Percentiles rank a stretch among this genome's conserved stretches.
phyloP scores from a whole-genome alignment of 352 stramenopile genomes.

The Globisporangium alternatum region DNA sequence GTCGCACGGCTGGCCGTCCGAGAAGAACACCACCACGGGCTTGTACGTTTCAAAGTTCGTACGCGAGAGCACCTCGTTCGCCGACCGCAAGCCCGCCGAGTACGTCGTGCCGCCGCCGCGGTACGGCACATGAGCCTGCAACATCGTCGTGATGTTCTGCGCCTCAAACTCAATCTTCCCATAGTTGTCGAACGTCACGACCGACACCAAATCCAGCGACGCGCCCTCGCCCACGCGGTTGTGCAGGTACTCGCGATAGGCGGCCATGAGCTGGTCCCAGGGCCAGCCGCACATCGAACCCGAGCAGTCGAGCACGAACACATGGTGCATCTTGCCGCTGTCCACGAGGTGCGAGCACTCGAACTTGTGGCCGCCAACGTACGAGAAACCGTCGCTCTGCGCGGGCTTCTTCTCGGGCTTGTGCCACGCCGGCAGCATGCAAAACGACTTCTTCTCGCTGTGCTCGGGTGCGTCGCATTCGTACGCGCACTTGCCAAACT shows the following conservation, averaged over 20 bases:
- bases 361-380: constrained; percentile 70
- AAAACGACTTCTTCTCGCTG: constrained; percentile 51
- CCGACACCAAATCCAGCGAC: constrained; percentile 61
- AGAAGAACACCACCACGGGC: constrained; percentile 78
- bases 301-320: constrained; percentile 81
- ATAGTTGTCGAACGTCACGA: constrained; percentile 61
- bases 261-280: constrained; percentile 56
- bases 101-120: constrained; percentile 53
- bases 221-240: constrained; percentile 58
- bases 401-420: constrained; percentile 23
- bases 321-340: constrained; percentile 60
- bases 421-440: constrained; percentile 70
- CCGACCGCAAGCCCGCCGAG: constrained; percentile 41
- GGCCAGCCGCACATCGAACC: constrained; percentile 66
- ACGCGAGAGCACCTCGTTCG: constrained; percentile 71
- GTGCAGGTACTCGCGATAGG: constrained; percentile 59
- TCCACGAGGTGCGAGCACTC: constrained; percentile 58
- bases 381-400: constrained; percentile 44
- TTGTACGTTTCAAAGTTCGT: constrained; percentile 56
- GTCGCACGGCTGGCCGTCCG: constrained; percentile 62
- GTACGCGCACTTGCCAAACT: constrained; percentile 74
- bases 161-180: constrained; percentile 50
- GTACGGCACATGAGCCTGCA: constrained; percentile 25
- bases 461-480: constrained; percentile 70
- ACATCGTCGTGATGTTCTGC: constrained; percentile 44